Conservation (phyloP, 2,329 filamentous ascomycete genomes). For the Neopestalotiopsis rosae region DNA sequence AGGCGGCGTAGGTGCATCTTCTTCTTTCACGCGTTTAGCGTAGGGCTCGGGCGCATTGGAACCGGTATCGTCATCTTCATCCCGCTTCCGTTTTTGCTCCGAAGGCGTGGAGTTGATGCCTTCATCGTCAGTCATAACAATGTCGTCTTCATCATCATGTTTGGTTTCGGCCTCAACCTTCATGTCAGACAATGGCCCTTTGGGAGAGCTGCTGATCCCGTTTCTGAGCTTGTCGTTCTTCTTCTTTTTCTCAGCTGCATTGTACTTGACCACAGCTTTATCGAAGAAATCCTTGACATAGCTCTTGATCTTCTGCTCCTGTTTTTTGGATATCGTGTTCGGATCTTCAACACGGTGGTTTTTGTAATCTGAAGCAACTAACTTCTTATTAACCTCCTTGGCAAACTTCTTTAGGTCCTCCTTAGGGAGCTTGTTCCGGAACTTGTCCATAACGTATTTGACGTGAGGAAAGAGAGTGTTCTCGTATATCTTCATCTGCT, state of each 20-base stretch:
- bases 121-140: conserved; percentile 48
- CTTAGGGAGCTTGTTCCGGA: conserved; percentile 83
- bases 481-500: conserved; percentile 94
- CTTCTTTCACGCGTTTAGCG: conserved; percentile 57
- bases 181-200: conserved; percentile 28
- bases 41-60: conserved; percentile 60
- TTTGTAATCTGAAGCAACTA: conserved; percentile 92
- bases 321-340: conserved; percentile 73
- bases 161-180: conserved; percentile 33
- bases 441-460: conserved; percentile 85
- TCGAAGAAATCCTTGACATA: conserved; percentile 87
- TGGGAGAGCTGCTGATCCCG: conserved; percentile 32
- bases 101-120: conserved; percentile 48
- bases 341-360: conserved; percentile 86
- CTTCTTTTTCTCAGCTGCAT: conserved; percentile 69
- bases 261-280: conserved; percentile 80
- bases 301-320: conserved; percentile 81
- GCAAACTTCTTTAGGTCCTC: conserved; percentile 71
- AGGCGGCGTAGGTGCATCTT: conserved; percentile 51
- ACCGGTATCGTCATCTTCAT: conserved; percentile 42
- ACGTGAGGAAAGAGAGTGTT: conserved; percentile 90
- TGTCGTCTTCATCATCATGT: conserved; percentile 40
- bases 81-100: conserved; percentile 70
- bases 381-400: conserved; percentile 80
- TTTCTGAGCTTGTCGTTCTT: conserved; percentile 48